Evolutionary conservation across 306 rosid genomes (phyloP), one percentile per base, ranked within the genome.

Genomic region (Vicia villosa): DNA sequence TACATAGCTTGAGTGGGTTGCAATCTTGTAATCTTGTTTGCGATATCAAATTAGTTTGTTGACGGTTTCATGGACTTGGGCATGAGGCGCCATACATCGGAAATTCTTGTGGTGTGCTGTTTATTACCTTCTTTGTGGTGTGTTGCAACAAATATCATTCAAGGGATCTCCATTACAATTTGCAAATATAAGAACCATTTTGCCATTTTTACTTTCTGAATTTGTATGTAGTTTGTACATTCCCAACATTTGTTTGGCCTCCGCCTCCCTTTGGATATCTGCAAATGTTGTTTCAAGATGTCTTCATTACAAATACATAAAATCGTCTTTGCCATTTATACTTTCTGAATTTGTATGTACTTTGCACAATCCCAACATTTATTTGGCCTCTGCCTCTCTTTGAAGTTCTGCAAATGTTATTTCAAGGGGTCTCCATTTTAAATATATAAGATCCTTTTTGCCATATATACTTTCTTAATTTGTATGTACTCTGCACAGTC

Each of bases 331-430:
- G 38, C 47, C 24, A 34, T 54, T 34, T 43, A 43, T 55, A 65
- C 41, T 64, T 42, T 26, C 26, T 55, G 51, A 56, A 17, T 42
- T 16, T 24, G 19, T 12, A 66, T 30, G 19, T 49, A 56, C 34
- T 74, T 40, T 37, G 65, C 56, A 12, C 45, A 52, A 14, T 17
- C 54, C 37, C 51, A n/a, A n/a, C 37, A 60, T 40, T 63, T 68
- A 24, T 69, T 36, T 37, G 70, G 64, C 37, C 37, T 55, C 61
- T 4, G 17, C 26, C 38, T 10, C 45, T 6, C 49, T 26, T 7
- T 54, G 40, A 24, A 52, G 21, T 14, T 74, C 10, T 14, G 49
- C 32, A 26, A 22, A 40, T 37, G 20, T 28, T 64, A 34, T 56
- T 40, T 64, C 45, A 26, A 22, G 46, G 16, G 20, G 57, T 63